Evolutionary conservation across 306 rosid genomes (phyloP).

Genomic region (Prunus kanzakura): DNA sequence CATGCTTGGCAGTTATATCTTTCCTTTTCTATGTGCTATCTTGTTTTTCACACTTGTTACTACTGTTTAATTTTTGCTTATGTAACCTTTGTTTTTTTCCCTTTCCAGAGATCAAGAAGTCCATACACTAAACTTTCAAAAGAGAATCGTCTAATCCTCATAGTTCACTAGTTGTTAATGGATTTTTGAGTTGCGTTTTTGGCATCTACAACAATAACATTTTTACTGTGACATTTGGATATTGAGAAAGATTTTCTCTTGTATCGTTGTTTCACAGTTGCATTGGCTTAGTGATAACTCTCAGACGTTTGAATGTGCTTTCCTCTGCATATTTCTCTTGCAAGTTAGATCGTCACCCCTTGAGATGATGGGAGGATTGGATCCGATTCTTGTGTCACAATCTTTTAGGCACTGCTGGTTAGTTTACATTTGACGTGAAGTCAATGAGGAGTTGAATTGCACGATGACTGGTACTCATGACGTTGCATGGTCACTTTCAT

Average conservation of each 20-base stretch:
- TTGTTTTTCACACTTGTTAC: not conserved
- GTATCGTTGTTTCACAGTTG: not conserved
- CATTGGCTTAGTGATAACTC: not conserved
- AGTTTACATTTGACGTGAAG: too few relatives aligned
- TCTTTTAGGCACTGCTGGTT: too few relatives aligned
- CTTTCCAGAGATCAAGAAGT: slow-evolving; percentile 68
- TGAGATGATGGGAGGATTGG: too few relatives aligned
- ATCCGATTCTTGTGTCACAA: too few relatives aligned
- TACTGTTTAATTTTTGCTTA: not conserved
- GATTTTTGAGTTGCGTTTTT: too few relatives aligned
- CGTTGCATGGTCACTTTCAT: too few relatives aligned
- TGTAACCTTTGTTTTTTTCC: slow-evolving; percentile 8
- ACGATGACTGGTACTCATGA: too few relatives aligned
- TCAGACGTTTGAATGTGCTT: not conserved
- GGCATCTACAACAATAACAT: not conserved
- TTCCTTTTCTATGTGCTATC: not conserved
- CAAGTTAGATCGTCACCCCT: too few relatives aligned
- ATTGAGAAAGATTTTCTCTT: not conserved
- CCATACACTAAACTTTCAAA: slow-evolving; percentile 91
- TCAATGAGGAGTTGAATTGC: too few relatives aligned
- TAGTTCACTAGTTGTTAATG: too few relatives aligned
- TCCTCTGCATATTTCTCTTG: not conserved
- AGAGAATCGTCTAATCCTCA: slow-evolving; percentile 67
- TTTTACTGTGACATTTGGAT: not conserved
- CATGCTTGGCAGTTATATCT: not conserved